Base-by-base conservation (phyloP, 129 eudicot genomes). In the Chrysanthemum makinoi region DNA sequence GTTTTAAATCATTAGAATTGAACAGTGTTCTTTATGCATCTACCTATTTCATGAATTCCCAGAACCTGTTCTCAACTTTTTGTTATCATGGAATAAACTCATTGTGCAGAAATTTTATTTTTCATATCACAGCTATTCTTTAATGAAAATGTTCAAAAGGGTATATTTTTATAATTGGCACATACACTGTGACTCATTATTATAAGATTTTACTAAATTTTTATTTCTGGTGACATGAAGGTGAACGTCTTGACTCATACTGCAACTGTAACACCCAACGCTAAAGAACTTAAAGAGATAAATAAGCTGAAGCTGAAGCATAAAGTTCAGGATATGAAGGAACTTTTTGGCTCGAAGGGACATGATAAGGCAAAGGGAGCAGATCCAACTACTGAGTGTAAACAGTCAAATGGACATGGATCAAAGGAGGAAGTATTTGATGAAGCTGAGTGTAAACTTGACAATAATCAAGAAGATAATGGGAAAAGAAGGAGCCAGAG, bases 201-300 rank as follows among this genome's bases (percentile, higher is more conserved):
- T 51, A 14, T 18, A 55, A n/a, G 9, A 52, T 39, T 12, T 18
- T 19, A 18, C 52, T 2, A 10, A 51, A 33, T 18, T 68, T 15
- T 49, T 30, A 14, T 15, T 33, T 60, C 10, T 60, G 55, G 62
- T 77, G 80, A 51, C 39, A 24, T 74, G 60, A 69, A 87, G 97
- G 97, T 90, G 65, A 87, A 85, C 72, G 85, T 90, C 55, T 67
- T 90, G 84, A 87, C 84, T 19, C 97, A 90, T 60, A 85, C 84
- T 10, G 68, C 78, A 35, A 82, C 79, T 13, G 76, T 75, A 66
- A 14, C 68, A 33, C 66, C 74, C 3, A 19, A 49, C 5, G 0
- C 68, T 18, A 26, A 53, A 2, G 4, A 73, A 4, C 81, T 70
- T 44, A 1, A 19, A 11, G 11, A 9, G 6, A 82, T 87, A n/a